Evolutionary conservation across 163 green algal species (phyloP).

Genomic region (Scenedesmus sp.): DNA sequence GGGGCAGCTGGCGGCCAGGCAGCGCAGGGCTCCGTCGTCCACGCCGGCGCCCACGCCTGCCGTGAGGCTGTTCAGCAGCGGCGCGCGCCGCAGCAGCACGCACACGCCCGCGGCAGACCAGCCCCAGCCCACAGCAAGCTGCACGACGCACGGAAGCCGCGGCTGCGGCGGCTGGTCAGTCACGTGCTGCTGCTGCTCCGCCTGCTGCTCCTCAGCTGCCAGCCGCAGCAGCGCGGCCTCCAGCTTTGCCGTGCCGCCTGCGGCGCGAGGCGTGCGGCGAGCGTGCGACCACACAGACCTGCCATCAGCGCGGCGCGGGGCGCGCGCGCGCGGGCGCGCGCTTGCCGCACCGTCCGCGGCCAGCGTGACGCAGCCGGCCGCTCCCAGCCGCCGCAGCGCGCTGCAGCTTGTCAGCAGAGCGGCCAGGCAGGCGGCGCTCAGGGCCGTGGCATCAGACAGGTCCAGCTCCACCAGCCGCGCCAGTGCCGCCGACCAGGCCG

Average conservation of each 20-base stretch:
- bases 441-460: background rate
- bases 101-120: background rate
- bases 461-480: slow-evolving; percentile 13
- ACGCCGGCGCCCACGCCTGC: slow-evolving; percentile 20
- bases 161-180: background rate
- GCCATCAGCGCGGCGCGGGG: too few relatives aligned
- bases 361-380: slow-evolving; percentile 2
- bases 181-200: slow-evolving; percentile 4
- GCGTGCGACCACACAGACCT: background rate
- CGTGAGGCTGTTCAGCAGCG: too few relatives aligned
- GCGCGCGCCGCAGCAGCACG: too few relatives aligned
- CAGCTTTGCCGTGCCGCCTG: slow-evolving; percentile 21
- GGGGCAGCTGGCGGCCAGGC: slow-evolving; percentile 8
- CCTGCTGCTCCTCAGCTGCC: background rate
- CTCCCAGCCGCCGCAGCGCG: slow-evolving; percentile 8
- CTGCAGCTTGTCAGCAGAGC: background rate
- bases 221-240: background rate
- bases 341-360: background rate
- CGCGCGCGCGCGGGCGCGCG: too few relatives aligned
- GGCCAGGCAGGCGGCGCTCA: slow-evolving; percentile 10
- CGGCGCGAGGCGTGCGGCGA: background rate
- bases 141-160: background rate
- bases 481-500: background rate
- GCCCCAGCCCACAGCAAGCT: slow-evolving; percentile 26
- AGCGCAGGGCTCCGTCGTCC: slow-evolving; percentile 10